Evolutionary conservation across 1,284 basidiomycete species (phyloP).

Genomic region (Tilletia setariae): DNA sequence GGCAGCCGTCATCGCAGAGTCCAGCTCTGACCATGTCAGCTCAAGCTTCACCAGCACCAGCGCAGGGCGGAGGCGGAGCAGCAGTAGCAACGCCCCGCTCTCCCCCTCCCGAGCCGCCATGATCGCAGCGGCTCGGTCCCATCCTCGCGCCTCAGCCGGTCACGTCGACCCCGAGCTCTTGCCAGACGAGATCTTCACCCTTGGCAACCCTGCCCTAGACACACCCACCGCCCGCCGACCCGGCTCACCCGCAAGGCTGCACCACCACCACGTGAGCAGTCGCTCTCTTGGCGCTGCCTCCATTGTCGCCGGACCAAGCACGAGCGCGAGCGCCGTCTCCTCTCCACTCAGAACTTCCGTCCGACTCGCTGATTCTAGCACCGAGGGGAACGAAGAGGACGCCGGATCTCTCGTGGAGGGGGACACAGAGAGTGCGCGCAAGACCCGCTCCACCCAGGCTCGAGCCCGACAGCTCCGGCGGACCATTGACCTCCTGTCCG

Average conservation of each 20-base stretch:
- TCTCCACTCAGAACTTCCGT: background rate
- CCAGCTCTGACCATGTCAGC: no score
- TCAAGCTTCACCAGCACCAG: no score
- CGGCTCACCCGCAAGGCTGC: no score
- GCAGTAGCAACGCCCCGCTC: background rate
- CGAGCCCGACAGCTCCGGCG: slow-evolving; percentile 9
- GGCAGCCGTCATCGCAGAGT: no score
- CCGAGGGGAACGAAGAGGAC: background rate
- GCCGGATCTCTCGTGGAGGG: background rate
- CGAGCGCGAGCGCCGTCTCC: background rate
- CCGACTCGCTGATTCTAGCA: background rate
- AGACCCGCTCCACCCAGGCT: background rate
- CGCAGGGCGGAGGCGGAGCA: no score
- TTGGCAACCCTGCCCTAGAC: background rate
- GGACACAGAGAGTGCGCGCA: background rate
- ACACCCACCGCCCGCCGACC: no score
- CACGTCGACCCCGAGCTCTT: slow-evolving; percentile 1
- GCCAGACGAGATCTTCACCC: background rate
- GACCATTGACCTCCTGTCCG: slow-evolving; percentile 3
- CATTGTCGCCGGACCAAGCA: background rate
- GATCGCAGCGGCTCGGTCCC: slow-evolving; percentile 7
- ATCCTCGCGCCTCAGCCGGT: background rate
- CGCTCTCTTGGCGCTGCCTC: background rate
- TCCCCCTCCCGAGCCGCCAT: slow-evolving; percentile 13
- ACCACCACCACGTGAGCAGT: background rate